Percentiles rank a stretch among this genome's conserved stretches.
Evolutionary conservation across 805 yeast species (phyloP).

Genomic region (Debaryomyces prosopidis): DNA sequence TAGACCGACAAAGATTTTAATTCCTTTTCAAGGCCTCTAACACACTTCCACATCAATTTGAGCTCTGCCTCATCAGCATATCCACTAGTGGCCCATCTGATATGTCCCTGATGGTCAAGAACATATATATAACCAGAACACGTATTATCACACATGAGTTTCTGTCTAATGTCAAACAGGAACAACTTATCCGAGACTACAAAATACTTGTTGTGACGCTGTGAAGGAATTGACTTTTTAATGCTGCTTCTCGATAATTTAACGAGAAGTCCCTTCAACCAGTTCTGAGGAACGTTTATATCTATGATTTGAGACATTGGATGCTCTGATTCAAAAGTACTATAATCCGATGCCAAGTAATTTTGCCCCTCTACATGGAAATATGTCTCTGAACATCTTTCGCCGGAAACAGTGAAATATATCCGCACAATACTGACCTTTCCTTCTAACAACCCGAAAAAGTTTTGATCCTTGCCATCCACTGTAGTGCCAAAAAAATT

Average conservation of each 20-base stretch:
- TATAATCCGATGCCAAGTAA: constrained; percentile 38
- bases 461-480: constrained; percentile 32
- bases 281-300: constrained; percentile 71
- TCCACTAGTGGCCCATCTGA: constrained; percentile 94
- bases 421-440: constrained; percentile 66
- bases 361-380: constrained; percentile 48
- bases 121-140: constrained; percentile 83
- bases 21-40: constrained; percentile 59
- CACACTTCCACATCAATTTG: constrained; percentile 63
- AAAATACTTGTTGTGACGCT: constrained; percentile 59
- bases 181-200: constrained; percentile 62
- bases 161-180: constrained; percentile 55
- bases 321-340: constrained; percentile 36
- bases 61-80: constrained; percentile 68
- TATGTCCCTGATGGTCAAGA: constrained; percentile 69
- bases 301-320: constrained; percentile 74
- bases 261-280: constrained; percentile 63
- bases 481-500: constrained; percentile 65
- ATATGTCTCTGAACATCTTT: constrained; percentile 61
- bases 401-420: constrained; percentile 70
- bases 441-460: constrained; percentile 41
- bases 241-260: constrained; percentile 47
- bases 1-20: constrained; percentile 1
- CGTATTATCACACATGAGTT: constrained; percentile 66
- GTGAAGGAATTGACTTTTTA: constrained; percentile 43